Evolutionary conservation across 2,329 filamentous ascomycete genomes (phyloP), one percentile per base, ranked within the genome.

Genomic region (Botrytis cinerea): DNA sequence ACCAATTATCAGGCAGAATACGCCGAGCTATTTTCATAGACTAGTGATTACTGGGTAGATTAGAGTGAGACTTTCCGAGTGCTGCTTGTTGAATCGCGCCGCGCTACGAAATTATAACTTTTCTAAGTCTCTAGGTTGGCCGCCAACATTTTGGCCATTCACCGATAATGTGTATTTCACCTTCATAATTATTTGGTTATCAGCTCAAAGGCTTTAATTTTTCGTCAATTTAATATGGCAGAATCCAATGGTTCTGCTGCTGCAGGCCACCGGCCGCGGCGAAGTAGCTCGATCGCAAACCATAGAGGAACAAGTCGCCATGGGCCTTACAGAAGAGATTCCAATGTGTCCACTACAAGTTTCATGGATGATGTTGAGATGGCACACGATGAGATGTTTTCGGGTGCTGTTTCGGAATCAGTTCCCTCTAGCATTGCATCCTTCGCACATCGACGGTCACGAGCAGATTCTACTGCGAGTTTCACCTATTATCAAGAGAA

Each of bases 281-380:
- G 80, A 62, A 81, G 79, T 74, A 80, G 78, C 74, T 81, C 79
- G 35, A 74, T 77, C n/a, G 74, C 75, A 62, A 77, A 77, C 76
- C 75, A 78, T 62, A 70, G 75, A 28, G 71, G 77, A 80, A 78
- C 77, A 77, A 72, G 74, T 61, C 60, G 67, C 20, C 64, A 54
- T 45, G 43, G 20, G 28, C 74, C 93, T 75, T 93, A 93, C 82
- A 86, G 91, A 71, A 86, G 91, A 72, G 86, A 86, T 77, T 92
- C 91, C 70, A 93, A 93, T 79, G 86, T 90, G 79, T 94, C 92
- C 83, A 90, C 87, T 82, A 86, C 91, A 51, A 97, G 93, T 83
- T 91, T 98, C 78, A 91, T 97, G 78, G 94, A 94, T 77, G 94
- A 97, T 82, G 95, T 98, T n/a, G 95, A 98, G 82, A 98, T 99